Evolutionary conservation across 371 early-diverging fungal species (phyloP).

Genomic region (Actinomortierella wolfii): DNA sequence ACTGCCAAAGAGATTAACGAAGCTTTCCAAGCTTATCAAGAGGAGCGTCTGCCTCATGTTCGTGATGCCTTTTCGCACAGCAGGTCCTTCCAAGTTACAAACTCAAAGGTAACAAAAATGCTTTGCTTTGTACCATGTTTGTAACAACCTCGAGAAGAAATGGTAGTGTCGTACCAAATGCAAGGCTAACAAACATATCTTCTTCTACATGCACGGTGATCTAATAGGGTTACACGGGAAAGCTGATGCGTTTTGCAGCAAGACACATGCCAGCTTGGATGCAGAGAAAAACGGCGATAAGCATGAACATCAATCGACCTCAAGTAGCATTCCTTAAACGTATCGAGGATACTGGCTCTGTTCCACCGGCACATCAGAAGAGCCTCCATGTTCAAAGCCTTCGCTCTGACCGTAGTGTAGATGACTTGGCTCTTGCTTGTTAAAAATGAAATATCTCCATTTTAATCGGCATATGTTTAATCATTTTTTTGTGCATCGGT

Average conservation of each 20-base stretch:
- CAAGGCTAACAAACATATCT: no score
- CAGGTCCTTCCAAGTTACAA: slow-evolving; percentile 1
- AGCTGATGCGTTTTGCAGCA: slow-evolving; percentile 7
- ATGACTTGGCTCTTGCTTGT: not conserved
- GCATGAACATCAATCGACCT: slow-evolving; percentile 8
- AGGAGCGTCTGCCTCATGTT: slow-evolving; percentile 7
- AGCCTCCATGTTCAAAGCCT: slow-evolving; percentile 7
- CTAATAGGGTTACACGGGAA: slow-evolving; percentile 2
- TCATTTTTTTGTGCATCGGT: no score
- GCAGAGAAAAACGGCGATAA: slow-evolving; percentile 2
- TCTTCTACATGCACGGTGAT: no score
- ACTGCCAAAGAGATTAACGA: slow-evolving; percentile 5
- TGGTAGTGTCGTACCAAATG: no score
- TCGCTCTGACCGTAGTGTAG: slow-evolving; percentile 2
- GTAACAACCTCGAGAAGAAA: no score
- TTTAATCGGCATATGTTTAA: no score
- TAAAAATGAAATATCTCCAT: no score
- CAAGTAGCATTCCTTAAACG: slow-evolving; percentile 4
- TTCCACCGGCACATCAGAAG: slow-evolving; percentile 7
- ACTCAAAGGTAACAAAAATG: slow-evolving; percentile 9
- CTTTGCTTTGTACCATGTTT: no score
- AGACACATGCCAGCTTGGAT: slow-evolving; percentile 11
- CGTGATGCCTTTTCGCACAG: slow-evolving; percentile 7
- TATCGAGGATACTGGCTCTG: slow-evolving; percentile 7
- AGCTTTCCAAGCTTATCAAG: slow-evolving; percentile 8